Evolutionary conservation across 192 early-diverging fungal genomes (phyloP).

Genomic region (Gonapodya prolifera): DNA sequence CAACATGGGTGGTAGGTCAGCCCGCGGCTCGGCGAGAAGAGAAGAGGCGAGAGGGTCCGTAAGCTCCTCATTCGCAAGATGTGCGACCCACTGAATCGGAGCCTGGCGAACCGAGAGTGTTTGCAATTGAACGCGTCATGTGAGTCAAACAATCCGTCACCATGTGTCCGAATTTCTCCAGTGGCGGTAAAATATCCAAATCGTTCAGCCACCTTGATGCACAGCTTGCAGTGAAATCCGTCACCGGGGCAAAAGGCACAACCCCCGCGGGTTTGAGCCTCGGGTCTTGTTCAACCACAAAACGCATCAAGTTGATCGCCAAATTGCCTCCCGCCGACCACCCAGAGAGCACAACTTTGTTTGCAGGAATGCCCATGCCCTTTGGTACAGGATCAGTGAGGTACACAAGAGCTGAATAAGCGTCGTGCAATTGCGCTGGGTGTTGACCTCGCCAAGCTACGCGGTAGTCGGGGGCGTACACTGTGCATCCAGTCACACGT

Average conservation of each 20-base stretch:
- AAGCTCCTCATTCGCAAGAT: not conserved
- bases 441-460: not conserved
- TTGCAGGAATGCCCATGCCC: not conserved
- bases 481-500: not conserved
- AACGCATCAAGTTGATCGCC: not conserved
- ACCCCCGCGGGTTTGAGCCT: not conserved
- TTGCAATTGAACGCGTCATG: too few species aligned
- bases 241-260: not conserved
- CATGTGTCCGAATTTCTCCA: not conserved
- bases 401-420: not conserved
- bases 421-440: not conserved
- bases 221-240: not conserved
- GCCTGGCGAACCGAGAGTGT: not conserved
- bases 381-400: not conserved
- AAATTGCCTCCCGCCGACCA: not conserved
- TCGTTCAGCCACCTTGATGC: not conserved
- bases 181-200: not conserved
- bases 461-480: not conserved
- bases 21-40: not conserved
- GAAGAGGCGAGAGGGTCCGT: not conserved
- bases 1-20: not conserved
- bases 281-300: not conserved
- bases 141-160: too few species aligned
- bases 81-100: not conserved
- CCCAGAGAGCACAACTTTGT: not conserved